phyloP scores from a whole-genome alignment of 805 yeast species.

The Myxozyma geophila region DNA sequence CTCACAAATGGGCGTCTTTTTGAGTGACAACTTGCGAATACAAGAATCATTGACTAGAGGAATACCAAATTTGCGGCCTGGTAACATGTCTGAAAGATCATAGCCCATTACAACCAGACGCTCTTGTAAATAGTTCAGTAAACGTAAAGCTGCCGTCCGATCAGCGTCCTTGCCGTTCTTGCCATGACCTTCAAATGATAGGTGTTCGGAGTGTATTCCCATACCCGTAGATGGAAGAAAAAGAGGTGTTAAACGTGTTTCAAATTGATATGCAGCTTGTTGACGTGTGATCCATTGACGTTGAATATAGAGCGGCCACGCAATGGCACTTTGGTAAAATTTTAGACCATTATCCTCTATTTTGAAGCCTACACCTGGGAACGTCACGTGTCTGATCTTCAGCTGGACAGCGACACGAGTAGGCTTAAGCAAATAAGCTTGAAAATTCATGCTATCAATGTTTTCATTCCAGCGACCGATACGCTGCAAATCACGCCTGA shows the following conservation, averaged over 20 bases:
- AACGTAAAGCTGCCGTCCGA: background rate
- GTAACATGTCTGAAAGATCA: constrained; percentile 1
- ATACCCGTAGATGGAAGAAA: background rate
- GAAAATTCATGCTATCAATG: background rate
- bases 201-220: background rate
- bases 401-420: background rate
- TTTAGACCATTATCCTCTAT: background rate
- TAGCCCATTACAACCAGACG: background rate
- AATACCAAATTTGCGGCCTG: background rate
- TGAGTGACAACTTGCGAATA: background rate
- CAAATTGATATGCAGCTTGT: background rate
- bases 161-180: background rate
- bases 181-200: background rate
- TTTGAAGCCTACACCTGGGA: background rate
- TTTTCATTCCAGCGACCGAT: background rate
- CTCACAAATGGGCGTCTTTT: background rate
- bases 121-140: background rate
- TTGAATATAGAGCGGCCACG: background rate
- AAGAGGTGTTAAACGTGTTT: background rate
- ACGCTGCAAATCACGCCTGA: background rate
- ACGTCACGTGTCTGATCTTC: background rate
- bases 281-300: constrained; percentile 2
- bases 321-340: background rate
- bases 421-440: background rate
- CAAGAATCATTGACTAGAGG: background rate